These are phyloP conservation scores for Nitzschia sp. DNA, from an alignment of 108 stramenopile species.

Conservation along the genomic window DNA sequence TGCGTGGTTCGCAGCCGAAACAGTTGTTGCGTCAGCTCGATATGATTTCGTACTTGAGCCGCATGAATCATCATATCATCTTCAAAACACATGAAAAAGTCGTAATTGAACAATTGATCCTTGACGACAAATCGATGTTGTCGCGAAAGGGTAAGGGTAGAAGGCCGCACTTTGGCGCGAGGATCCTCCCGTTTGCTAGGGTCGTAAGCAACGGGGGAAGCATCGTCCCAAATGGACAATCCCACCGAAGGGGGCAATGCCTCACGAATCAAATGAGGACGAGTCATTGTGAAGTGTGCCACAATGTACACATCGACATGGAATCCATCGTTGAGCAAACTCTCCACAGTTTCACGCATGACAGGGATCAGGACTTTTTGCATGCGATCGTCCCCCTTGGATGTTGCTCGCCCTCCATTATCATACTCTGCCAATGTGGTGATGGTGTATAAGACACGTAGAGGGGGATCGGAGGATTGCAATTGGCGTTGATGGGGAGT, in stretches of 20 bases:
- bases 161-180: slow-evolving; percentile 9
- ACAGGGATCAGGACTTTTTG: slow-evolving; percentile 71
- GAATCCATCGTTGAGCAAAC: slow-evolving; percentile 60
- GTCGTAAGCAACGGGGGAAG: slow-evolving; percentile 62
- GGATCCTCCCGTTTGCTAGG: slow-evolving; percentile 29
- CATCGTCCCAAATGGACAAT: slow-evolving; percentile 71
- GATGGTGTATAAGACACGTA: slow-evolving; percentile 63
- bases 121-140: slow-evolving; percentile 84
- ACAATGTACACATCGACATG: slow-evolving; percentile 74
- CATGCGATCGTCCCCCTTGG: slow-evolving; percentile 59
- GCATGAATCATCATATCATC: slow-evolving; percentile 84
- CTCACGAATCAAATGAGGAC: slow-evolving; percentile 48
- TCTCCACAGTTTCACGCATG: slow-evolving; percentile 59
- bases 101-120: slow-evolving; percentile 74
- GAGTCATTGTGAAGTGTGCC: slow-evolving; percentile 46
- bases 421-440: slow-evolving; percentile 83
- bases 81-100: slow-evolving; percentile 76
- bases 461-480: background rate
- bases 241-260: slow-evolving; percentile 54
- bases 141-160: slow-evolving; percentile 58
- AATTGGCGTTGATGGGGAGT: too few relatives aligned
- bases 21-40: slow-evolving; percentile 57
- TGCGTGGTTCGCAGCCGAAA: slow-evolving; percentile 39
- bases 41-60: slow-evolving; percentile 62
- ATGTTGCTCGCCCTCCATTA: slow-evolving; percentile 62